Conservation (phyloP, 2,329 filamentous ascomycete species). For the Aspergillus floridensis region DNA sequence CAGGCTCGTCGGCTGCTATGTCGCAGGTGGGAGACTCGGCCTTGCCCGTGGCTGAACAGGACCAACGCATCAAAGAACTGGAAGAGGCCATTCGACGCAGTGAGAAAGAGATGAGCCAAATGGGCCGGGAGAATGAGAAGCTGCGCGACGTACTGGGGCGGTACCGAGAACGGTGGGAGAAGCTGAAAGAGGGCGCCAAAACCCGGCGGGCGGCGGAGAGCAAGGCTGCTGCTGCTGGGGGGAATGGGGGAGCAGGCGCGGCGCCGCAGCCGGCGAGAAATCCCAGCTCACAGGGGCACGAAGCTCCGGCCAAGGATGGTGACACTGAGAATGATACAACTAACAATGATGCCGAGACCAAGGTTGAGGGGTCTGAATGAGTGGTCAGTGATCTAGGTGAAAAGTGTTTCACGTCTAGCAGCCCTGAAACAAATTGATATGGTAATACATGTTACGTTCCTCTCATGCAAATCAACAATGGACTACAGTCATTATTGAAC, state of each 20-base stretch:
- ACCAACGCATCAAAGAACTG: constrained; percentile 61
- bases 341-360: not conserved
- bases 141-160: constrained; percentile 53
- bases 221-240: constrained; percentile 15
- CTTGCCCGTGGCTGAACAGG: constrained; percentile 34
- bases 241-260: constrained; percentile 1
- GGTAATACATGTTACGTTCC: no score
- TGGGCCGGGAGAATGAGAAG: constrained; percentile 62
- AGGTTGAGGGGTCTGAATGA: not conserved
- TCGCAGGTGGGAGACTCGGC: constrained; percentile 23
- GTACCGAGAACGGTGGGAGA: constrained; percentile 67
- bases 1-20: constrained; percentile 26
- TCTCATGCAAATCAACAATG: no score
- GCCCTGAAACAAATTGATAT: no score
- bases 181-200: constrained; percentile 63
- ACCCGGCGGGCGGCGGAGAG: constrained; percentile 31
- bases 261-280: not conserved
- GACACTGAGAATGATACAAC: constrained; percentile 1
- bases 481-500: no score
- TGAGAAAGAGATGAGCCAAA: constrained; percentile 60
- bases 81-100: constrained; percentile 63
- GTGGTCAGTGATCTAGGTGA: not conserved
- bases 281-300: not conserved
- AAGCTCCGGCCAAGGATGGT: not conserved
- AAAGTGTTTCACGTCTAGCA: not conserved